Conservation (phyloP, 2,329 filamentous ascomycete species). For the Fusarium sp. region DNA sequence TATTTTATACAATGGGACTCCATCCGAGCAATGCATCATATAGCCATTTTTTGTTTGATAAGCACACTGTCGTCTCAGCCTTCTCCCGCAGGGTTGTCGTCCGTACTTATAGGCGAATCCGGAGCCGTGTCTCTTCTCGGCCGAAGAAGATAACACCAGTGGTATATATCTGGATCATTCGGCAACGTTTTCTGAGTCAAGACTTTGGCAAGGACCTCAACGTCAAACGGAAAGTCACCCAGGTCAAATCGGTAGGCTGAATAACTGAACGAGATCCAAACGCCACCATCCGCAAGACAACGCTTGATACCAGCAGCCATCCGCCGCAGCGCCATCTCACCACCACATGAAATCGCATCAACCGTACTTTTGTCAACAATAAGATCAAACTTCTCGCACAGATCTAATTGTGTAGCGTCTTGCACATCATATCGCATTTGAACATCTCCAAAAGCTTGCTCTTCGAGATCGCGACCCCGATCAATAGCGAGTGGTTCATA, state of each 20-base stretch:
- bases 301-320: slow-evolving; percentile 52
- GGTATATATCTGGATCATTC: slow-evolving; percentile 58
- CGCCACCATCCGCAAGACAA: slow-evolving; percentile 49
- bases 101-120: neutral
- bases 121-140: slow-evolving; percentile 38
- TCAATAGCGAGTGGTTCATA: slow-evolving; percentile 60
- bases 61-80: neutral
- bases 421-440: slow-evolving; percentile 55
- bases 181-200: slow-evolving; percentile 52
- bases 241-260: slow-evolving; percentile 54
- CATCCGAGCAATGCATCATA: neutral
- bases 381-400: slow-evolving; percentile 49
- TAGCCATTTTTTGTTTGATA: neutral
- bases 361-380: slow-evolving; percentile 61
- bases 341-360: slow-evolving; percentile 60
- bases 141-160: slow-evolving; percentile 57
- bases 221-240: slow-evolving; percentile 52
- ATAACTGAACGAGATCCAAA: slow-evolving; percentile 61
- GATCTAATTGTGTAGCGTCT: slow-evolving; percentile 54
- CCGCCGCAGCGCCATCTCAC: slow-evolving; percentile 47
- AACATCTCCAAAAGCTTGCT: slow-evolving; percentile 55
- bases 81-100: slow-evolving; percentile 10
- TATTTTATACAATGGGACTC: neutral
- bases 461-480: slow-evolving; percentile 54
- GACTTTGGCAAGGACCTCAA: slow-evolving; percentile 54